Conservation (phyloP, 345 rosid genomes). For the Lepidium africanum region DNA sequence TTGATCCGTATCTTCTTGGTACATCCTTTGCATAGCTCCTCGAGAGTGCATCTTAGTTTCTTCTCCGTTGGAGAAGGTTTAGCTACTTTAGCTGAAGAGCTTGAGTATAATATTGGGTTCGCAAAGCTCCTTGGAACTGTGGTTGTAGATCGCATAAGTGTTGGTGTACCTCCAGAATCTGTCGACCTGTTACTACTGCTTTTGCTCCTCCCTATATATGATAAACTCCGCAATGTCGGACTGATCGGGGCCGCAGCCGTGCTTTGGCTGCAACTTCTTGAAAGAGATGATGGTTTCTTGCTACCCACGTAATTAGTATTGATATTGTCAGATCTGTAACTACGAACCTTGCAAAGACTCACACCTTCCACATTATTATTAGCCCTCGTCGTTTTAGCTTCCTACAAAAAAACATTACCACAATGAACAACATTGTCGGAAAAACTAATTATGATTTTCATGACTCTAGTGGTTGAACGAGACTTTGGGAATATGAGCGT, state of each 20-base stretch:
- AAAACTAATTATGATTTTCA: too few species aligned
- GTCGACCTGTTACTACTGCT: conserved; percentile 35
- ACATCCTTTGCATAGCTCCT: conserved; percentile 77
- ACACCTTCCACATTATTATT: conserved; percentile 16
- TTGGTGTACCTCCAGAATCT: conserved; percentile 7
- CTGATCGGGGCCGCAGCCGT: conserved; percentile 5
- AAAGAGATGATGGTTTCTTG: conserved; percentile 17
- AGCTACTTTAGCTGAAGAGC: conserved; percentile 40
- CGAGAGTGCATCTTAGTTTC: conserved; percentile 72
- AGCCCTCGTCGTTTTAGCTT: background rate
- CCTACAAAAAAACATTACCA: background rate
- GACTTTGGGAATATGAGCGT: too few species aligned
- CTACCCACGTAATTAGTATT: background rate
- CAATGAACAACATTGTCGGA: background rate
- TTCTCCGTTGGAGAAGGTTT: conserved; percentile 57
- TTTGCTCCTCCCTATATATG: conserved; percentile 24
- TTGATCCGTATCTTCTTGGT: conserved; percentile 64
- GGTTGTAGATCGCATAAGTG: conserved; percentile 35
- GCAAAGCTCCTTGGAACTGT: conserved; percentile 25
- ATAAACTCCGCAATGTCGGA: conserved; percentile 2
- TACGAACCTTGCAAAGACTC: conserved; percentile 31
- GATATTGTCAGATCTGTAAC: conserved; percentile 23
- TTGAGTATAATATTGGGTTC: conserved; percentile 67
- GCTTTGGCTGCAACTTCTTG: conserved; percentile 37
- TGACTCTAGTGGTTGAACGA: too few species aligned